Conservation (phyloP, 2,329 filamentous ascomycete species). For the Phyllosticta citrichinensis region DNA sequence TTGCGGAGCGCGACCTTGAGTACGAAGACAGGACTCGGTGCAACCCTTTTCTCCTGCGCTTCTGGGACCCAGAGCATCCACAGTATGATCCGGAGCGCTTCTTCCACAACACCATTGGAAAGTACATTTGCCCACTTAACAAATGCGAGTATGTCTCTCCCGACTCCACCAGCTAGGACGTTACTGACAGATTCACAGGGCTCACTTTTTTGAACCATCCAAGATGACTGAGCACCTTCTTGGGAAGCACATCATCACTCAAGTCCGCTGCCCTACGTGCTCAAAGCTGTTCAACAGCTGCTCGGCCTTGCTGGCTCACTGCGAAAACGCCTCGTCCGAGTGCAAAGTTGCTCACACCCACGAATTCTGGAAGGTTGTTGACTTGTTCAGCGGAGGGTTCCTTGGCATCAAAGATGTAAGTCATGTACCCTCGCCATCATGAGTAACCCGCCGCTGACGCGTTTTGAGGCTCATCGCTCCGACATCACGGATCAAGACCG, state of each 20-base stretch:
- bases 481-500: conserved; percentile 13
- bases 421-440: background rate
- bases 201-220: conserved; percentile 5
- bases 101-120: conserved; percentile 31
- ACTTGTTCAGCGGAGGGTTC: conserved; percentile 35
- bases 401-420: conserved; percentile 20
- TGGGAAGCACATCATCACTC: conserved; percentile 24
- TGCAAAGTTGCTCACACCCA: conserved; percentile 27
- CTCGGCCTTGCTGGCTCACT: conserved; percentile 30
- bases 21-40: conserved; percentile 20
- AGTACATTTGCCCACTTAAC: conserved; percentile 45
- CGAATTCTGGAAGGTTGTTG: conserved; percentile 26
- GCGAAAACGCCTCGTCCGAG: conserved; percentile 24
- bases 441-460: background rate
- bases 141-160: conserved; percentile 39
- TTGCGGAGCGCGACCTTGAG: conserved; percentile 19
- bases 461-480: conserved; percentile 16
- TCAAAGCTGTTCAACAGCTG: conserved; percentile 30
- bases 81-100: conserved; percentile 42
- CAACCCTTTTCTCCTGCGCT: conserved; percentile 31
- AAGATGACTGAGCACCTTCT: conserved; percentile 28
- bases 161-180: background rate
- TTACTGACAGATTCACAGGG: background rate
- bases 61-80: conserved; percentile 40
- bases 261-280: conserved; percentile 31